A percentile compares a stretch with the other conserved stretches of the same genome.
phyloP scores from a whole-genome alignment of 768 basidiomycete species.

The Sporobolomyces roseus region DNA sequence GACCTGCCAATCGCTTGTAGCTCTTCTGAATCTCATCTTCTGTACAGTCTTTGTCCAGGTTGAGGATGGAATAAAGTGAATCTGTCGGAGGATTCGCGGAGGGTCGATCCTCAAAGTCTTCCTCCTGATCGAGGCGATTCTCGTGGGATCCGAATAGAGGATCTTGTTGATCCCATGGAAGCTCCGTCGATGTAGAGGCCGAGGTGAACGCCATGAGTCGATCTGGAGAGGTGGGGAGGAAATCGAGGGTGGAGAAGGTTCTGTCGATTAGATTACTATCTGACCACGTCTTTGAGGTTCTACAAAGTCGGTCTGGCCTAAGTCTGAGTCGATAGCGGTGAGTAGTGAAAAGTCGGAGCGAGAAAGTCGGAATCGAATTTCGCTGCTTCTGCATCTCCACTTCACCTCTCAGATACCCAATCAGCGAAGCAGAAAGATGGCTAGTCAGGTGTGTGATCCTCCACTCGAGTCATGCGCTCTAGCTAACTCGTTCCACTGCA shows the following conservation, averaged over 20 bases:
- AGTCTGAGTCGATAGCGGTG: not conserved
- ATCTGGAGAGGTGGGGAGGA: not conserved
- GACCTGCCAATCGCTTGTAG: conserved; percentile 62
- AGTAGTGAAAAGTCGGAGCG: not conserved
- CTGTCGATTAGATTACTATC: too few species aligned
- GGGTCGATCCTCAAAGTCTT: not conserved
- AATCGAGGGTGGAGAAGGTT: not conserved
- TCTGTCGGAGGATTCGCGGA: not conserved
- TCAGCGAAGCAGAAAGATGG: not conserved
- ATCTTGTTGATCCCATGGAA: conserved; percentile 23
- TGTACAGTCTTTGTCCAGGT: conserved; percentile 63
- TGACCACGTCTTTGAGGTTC: too few species aligned
- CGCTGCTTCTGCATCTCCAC: too few species aligned
- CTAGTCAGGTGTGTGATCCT: not conserved
- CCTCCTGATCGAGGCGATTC: not conserved
- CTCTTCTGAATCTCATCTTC: conserved; percentile 69
- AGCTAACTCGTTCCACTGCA: not conserved
- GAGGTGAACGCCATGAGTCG: not conserved
- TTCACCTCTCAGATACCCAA: too few species aligned
- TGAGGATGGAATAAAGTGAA: conserved; percentile 54
- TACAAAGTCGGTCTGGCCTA: too few species aligned
- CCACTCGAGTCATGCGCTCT: not conserved
- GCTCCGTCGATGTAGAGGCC: not conserved
- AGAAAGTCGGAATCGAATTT: too few species aligned
- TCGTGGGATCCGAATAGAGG: conserved; percentile 22